Percentiles rank a stretch among this genome's conserved stretches.
phyloP scores from a whole-genome alignment of 164 flowering plant genomes.

The Liquidambar formosana region DNA sequence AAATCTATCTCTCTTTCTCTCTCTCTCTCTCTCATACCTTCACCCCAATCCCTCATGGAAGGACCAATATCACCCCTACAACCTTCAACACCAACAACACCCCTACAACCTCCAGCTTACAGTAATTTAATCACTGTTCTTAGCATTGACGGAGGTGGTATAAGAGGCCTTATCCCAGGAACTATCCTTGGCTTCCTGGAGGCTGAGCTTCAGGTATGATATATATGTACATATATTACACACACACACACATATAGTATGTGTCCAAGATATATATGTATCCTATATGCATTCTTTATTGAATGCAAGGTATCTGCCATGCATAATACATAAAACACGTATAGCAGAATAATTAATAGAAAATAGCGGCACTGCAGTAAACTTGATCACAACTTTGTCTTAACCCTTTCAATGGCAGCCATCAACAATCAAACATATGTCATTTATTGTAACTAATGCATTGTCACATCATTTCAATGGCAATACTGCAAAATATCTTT shows the following conservation, averaged over 20 bases:
- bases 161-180: constrained; percentile 38
- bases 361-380: no score
- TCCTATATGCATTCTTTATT: no score
- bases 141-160: constrained; percentile 46
- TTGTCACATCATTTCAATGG: neutral
- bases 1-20: neutral
- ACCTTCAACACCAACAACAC: no score
- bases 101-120: constrained; percentile 31
- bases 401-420: no score
- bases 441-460: no score
- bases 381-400: no score
- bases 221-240: neutral
- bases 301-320: no score
- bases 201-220: constrained; percentile 29
- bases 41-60: neutral
- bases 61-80: neutral
- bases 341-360: no score
- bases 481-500: neutral
- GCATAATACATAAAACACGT: no score
- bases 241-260: neutral
- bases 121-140: constrained; percentile 37
- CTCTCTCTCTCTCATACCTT: neutral
- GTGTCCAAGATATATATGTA: neutral
- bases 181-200: constrained; percentile 35
- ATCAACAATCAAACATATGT: no score